phyloP scores from a whole-genome alignment of 1,284 basidiomycete genomes.

The Cutaneotrichosporon sp. region DNA sequence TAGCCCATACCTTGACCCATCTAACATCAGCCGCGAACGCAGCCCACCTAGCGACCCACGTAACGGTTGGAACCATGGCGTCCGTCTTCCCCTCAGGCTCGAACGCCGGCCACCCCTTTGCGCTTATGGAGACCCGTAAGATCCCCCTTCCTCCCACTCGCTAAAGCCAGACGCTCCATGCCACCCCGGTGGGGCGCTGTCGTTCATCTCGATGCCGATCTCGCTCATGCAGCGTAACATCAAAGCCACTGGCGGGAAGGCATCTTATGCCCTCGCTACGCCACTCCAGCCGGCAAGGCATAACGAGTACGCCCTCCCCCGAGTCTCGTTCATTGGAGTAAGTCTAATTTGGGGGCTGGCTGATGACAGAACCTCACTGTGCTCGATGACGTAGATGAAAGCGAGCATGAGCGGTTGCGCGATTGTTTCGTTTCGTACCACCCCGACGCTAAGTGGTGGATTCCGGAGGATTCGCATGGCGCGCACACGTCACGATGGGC shows the following conservation, averaged over 20 bases:
- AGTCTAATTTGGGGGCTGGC: conserved; percentile 17
- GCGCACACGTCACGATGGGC: conserved; percentile 49
- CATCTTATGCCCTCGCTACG: conserved; percentile 60
- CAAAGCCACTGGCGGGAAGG: conserved; percentile 55
- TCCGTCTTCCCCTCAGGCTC: conserved; percentile 40
- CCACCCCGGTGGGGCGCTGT: conserved; percentile 61
- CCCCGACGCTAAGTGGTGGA: conserved; percentile 49
- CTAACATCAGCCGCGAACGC: conserved; percentile 17
- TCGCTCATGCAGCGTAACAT: conserved; percentile 64
- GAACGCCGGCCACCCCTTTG: conserved; percentile 58
- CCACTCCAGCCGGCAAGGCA: conserved; percentile 46
- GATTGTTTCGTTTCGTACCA: conserved; percentile 45
- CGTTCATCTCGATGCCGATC: conserved; percentile 64
- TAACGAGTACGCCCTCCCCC: conserved; percentile 49
- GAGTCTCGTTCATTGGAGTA: conserved; percentile 62
- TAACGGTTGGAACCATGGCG: conserved; percentile 45
- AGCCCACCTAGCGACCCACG: conserved; percentile 18
- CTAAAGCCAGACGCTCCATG: conserved; percentile 56
- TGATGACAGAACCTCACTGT: conserved; percentile 43
- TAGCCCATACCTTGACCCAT: neutral
- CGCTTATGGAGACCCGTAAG: conserved; percentile 57
- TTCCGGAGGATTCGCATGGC: conserved; percentile 35
- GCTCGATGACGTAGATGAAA: conserved; percentile 28
- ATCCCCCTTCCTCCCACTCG: neutral
- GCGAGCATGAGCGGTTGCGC: conserved; percentile 29